A percentile compares a stretch with the other conserved stretches of the same genome.
Conservation (phyloP, 2,329 filamentous ascomycete species). For the Colletotrichum gigasporum region DNA sequence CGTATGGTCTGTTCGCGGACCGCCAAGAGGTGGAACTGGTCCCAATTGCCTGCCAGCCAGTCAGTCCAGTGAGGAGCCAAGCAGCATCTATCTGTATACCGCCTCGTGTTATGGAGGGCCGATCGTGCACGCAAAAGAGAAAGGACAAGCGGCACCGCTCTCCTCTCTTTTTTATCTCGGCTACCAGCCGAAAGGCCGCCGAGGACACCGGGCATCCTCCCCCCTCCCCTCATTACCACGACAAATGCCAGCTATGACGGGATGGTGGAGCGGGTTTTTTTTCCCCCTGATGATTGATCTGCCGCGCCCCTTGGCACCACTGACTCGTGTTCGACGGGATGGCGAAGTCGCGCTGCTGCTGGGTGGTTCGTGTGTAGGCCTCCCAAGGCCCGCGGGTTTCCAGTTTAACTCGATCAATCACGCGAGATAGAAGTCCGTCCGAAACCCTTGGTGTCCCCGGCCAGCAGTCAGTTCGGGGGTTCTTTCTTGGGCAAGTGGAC, state of each 20-base stretch:
- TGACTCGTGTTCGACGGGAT: constrained; percentile 25
- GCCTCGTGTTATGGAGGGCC: not conserved
- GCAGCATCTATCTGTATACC: not conserved
- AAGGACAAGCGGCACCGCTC: constrained; percentile 15
- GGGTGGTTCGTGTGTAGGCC: no score
- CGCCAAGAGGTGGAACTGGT: not conserved
- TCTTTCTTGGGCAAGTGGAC: not conserved
- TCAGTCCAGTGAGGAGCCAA: no score
- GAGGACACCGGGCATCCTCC: constrained; percentile 8
- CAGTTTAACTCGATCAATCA: not conserved
- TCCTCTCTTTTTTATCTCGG: not conserved
- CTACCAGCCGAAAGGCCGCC: not conserved
- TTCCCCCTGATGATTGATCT: constrained; percentile 24
- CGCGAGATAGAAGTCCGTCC: not conserved
- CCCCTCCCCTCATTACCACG: constrained; percentile 19
- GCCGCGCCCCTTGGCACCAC: no score
- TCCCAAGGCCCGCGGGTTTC: constrained; percentile 5
- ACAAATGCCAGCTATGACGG: constrained; percentile 28
- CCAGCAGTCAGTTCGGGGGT: not conserved
- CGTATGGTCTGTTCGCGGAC: not conserved
- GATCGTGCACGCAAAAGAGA: not conserved
- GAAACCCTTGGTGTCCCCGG: constrained; percentile 1
- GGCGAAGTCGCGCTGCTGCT: no score
- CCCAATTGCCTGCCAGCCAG: no score
- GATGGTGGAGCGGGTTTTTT: constrained; percentile 16